phyloP scores from a whole-genome alignment of 257 asterid genomes.

The Nicotiana attenuata region DNA sequence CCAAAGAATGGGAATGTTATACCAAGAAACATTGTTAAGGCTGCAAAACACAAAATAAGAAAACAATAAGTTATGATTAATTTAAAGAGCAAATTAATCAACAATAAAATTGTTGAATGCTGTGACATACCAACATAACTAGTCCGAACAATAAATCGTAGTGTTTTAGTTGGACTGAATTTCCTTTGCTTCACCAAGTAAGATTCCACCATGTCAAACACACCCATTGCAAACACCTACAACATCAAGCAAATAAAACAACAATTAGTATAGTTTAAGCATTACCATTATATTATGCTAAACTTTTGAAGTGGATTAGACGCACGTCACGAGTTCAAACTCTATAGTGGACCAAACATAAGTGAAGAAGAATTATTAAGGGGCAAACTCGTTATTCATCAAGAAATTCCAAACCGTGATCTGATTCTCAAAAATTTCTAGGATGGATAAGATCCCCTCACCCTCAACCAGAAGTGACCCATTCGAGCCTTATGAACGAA shows the following conservation, averaged over 20 bases:
- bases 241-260: neutral
- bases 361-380: too few species aligned
- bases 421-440: too few species aligned
- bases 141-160: slow-evolving; percentile 30
- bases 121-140: slow-evolving; percentile 34
- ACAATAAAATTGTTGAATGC: neutral
- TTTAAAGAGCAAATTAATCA: neutral
- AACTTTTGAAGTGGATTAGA: too few species aligned
- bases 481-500: too few species aligned
- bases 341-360: too few species aligned
- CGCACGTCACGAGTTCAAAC: too few species aligned
- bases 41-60: slow-evolving; percentile 8
- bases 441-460: too few species aligned
- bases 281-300: too few species aligned
- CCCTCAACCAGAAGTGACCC: too few species aligned
- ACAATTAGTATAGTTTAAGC: too few species aligned
- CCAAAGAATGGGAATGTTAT: slow-evolving; percentile 51
- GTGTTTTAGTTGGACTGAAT: slow-evolving; percentile 18
- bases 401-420: rapidly evolving
- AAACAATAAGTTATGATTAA: neutral
- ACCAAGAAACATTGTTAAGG: slow-evolving; percentile 32
- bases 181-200: slow-evolving; percentile 27
- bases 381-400: too few species aligned
- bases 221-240: slow-evolving; percentile 53
- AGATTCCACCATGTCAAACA: slow-evolving; percentile 44